Base-by-base conservation (phyloP, 345 rosid species). In the Hibiscus syriacus region DNA sequence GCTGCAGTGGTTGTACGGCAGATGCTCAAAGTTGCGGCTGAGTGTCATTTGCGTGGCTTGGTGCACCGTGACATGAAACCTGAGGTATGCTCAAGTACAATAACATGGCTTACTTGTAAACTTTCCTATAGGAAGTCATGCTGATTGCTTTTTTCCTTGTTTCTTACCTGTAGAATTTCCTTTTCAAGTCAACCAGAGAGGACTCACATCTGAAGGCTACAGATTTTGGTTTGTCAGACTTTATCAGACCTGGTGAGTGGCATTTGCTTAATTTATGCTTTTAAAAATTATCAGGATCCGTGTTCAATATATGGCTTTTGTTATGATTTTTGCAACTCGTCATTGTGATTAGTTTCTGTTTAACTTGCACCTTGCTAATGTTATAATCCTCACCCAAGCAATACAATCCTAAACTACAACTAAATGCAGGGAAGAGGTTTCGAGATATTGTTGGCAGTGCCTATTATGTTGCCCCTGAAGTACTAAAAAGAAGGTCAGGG, bases 11-110 rank as follows among this genome's bases (percentile, higher is more conserved):
- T 92, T 70, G 98, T 89, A 55, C 74, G 96, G 48, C 98, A 92
- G 75, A 92, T 92, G 90, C 90, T 86, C 34, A 86, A 80, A 80
- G 90, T 86, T 65, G 97, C 97, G 12, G 99, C 98, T 49, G 90
- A 94, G 69, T 94, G 99, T 76, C 99, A 94, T 79, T 77, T 94
- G 60, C 89, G 81, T 72, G 98, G 99, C 68, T 76, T 92, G 73
- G 97, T 94, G 70, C 99, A 94, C 70, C 87, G 98, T 9, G 99
- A 95, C 77, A 84, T 95, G 99, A 95, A 92, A 76, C 99, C 98
- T 14, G 99, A 95, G 97, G 99, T 95, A 82, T 69, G 54, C 12
- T 60, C 16, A 63, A 62, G 65, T 73, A 23, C 39, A 83, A 43
- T 36, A 16, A 27, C 56, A 11, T 62, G 48, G 59, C 26, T 29